Percentiles rank a stretch among this genome's conserved stretches.
phyloP scores from a whole-genome alignment of 2,329 filamentous ascomycete species.

The Alternaria triticimaculans region DNA sequence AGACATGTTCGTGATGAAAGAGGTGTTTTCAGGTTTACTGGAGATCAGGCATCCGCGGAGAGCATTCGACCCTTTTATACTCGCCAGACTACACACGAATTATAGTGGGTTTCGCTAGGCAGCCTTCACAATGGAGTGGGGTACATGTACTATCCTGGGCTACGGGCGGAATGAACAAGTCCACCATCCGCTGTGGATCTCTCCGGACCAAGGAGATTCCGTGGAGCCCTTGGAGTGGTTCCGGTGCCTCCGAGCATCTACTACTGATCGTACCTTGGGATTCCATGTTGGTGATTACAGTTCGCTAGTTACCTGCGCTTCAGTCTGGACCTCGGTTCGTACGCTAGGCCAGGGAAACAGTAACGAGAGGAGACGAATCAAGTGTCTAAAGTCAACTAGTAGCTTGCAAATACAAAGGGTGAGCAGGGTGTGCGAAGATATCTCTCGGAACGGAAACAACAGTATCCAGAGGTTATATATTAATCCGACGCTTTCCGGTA shows the following conservation, averaged over 20 bases:
- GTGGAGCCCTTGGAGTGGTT: not conserved
- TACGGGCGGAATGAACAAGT: not conserved
- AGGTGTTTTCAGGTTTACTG: not conserved
- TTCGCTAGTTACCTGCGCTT: not conserved
- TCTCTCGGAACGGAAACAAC: not conserved
- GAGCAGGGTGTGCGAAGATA: not conserved
- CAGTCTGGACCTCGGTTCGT: not conserved
- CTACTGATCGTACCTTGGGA: not conserved
- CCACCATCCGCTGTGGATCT: not conserved
- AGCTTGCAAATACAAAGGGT: not conserved
- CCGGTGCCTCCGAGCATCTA: not conserved
- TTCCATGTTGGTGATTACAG: not conserved
- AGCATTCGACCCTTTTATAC: not conserved
- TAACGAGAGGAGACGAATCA: not conserved
- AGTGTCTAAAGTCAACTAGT: not conserved
- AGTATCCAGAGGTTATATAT: not conserved
- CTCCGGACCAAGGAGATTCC: not conserved
- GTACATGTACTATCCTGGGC: not conserved
- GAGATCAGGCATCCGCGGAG: not conserved
- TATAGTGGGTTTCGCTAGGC: not conserved
- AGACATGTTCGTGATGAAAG: slow-evolving; percentile 28
- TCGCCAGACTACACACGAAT: not conserved
- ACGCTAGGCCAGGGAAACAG: not conserved
- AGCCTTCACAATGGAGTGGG: not conserved
- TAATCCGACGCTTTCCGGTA: not conserved